A percentile compares a stretch with the other conserved stretches of the same genome.
Evolutionary conservation across 148 eudicot species (phyloP).

Genomic region (Rheum nobile): DNA sequence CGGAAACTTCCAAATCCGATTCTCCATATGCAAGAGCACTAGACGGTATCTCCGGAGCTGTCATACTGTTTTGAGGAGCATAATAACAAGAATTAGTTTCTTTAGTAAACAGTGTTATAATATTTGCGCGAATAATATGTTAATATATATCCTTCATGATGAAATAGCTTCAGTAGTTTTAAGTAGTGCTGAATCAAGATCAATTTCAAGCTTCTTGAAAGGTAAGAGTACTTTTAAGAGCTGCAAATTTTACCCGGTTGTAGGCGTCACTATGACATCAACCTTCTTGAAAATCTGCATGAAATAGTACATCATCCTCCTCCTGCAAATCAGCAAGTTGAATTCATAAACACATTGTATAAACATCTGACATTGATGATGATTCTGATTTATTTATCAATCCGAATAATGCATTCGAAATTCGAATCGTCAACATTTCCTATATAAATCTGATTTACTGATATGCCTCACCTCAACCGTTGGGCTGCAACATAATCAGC

Average conservation of each 20-base stretch:
- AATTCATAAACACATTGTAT: neutral
- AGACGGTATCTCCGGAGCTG: slow-evolving; percentile 75
- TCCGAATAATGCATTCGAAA: neutral
- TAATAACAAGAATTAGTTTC: neutral
- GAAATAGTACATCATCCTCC: slow-evolving; percentile 83
- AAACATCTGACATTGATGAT: neutral
- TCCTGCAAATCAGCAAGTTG: slow-evolving; percentile 28
- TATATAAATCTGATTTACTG: neutral
- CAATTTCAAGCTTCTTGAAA: neutral
- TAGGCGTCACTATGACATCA: slow-evolving; percentile 91
- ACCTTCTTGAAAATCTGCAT: slow-evolving; percentile 80
- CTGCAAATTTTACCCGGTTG: slow-evolving; percentile 69
- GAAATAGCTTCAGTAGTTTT: neutral
- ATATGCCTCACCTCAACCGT: slow-evolving; percentile 47
- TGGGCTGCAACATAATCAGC: slow-evolving; percentile 88
- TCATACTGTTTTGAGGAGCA: slow-evolving; percentile 50
- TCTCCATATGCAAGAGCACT: slow-evolving; percentile 72
- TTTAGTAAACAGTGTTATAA: neutral
- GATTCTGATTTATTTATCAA: neutral
- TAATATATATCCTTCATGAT: neutral
- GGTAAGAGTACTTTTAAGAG: neutral
- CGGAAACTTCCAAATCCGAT: slow-evolving; percentile 69
- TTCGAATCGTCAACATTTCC: neutral
- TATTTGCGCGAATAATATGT: neutral
- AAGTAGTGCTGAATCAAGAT: neutral